A percentile compares a stretch with the other conserved stretches of the same genome.
Conservation (phyloP, 2,329 filamentous ascomycete genomes). For the Monilinia fructicola region DNA sequence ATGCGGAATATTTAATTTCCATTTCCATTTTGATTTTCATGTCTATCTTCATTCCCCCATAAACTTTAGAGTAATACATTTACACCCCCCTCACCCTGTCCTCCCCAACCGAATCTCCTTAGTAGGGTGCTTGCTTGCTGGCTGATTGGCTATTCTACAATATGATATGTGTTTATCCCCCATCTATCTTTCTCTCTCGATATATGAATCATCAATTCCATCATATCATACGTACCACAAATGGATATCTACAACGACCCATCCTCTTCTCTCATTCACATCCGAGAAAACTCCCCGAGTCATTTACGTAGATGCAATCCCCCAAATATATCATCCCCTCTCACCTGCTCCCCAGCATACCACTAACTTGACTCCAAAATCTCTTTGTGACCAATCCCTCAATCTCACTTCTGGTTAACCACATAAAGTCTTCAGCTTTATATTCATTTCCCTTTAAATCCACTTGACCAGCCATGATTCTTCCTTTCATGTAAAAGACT, state of each 20-base stretch:
- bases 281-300: background rate
- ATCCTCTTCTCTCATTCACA: background rate
- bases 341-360: slow-evolving; percentile 79
- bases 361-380: slow-evolving; percentile 74
- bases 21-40: too few species aligned
- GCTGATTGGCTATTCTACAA: background rate
- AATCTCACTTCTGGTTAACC: slow-evolving; percentile 89
- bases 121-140: too few species aligned
- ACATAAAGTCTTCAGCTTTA: slow-evolving; percentile 80
- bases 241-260: background rate
- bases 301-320: background rate
- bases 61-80: too few species aligned
- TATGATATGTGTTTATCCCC: background rate
- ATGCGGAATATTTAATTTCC: too few species aligned
- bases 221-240: background rate
- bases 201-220: background rate
- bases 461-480: slow-evolving; percentile 96
- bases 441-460: slow-evolving; percentile 70
- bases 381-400: slow-evolving; percentile 60
- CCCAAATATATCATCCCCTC: slow-evolving; percentile 13
- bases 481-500: slow-evolving; percentile 92
- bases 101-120: too few species aligned
- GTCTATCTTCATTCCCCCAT: too few species aligned
- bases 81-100: too few species aligned
- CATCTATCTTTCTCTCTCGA: background rate